Evolutionary conservation across 192 early-diverging fungal species (phyloP), one percentile per base, ranked within the genome.

Genomic region (Thamnidium elegans): DNA sequence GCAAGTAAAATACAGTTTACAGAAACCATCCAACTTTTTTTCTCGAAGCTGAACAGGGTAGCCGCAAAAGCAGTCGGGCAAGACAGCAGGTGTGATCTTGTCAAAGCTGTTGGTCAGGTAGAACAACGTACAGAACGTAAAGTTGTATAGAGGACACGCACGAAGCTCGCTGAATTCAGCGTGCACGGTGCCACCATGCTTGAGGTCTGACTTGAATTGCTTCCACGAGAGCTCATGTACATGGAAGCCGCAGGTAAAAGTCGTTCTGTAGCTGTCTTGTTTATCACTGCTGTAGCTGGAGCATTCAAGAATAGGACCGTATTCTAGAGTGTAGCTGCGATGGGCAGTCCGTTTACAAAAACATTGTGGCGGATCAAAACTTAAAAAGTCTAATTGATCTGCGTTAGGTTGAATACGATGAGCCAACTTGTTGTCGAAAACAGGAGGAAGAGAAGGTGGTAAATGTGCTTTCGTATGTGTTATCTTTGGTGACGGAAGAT

Each of bases 61-160:
- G 26, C 55, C 55, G 13, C 64, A 65, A 36, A 65, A 65, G n/a
- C 64, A 65, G 21, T 19, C 15, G 30, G 64, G 64, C 17, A 34
- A 17, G 8, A 45, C 64, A 20, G 53, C 26, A 17, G 53, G 42
- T 10, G 43, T 8, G 3, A 53, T 7, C 19, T 56, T 56, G 8
- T 51, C 52, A 15, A 46, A 65, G 1, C 0, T 26, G 17, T 56
- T 65, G 4, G 15, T 10, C 11, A 65, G 19, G 31, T 45, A 30
- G 17, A 65, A 65, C 13, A 7, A 32, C 9, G 64, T 45, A n/a
- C 64, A 65, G 44, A 65, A 65, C 0, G 64, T 47, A n/a, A 47
- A 52, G 26, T 65, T 65, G 20, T 55, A 65, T 2, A 32, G 42
- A 8, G 43, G 53, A 9, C 64, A 65, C 1, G 19, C 47, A 7